Percentiles rank a stretch among this genome's conserved stretches.
Evolutionary conservation across 2,329 filamentous ascomycete species (phyloP).

Genomic region (Fusarium pseudograminearum): DNA sequence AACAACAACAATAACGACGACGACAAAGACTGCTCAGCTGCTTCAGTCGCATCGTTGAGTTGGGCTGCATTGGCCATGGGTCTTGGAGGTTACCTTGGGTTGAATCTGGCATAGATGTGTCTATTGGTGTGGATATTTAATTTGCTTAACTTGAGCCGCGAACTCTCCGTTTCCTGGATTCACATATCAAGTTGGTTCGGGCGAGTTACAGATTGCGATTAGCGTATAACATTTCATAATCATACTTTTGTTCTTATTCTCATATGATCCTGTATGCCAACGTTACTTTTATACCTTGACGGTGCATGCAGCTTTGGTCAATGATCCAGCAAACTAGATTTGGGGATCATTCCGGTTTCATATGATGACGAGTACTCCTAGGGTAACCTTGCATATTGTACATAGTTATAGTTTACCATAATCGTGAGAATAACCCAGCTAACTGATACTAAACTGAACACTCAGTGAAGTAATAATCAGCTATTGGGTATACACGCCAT

Average conservation of each 20-base stretch:
- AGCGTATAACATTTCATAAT: neutral
- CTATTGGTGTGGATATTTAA: neutral
- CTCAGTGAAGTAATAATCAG: neutral
- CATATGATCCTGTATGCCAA: neutral
- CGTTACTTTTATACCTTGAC: accelerated
- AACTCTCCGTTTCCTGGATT: neutral
- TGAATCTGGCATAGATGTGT: constrained; percentile 1
- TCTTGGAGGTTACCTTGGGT: constrained; percentile 10
- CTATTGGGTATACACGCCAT: neutral
- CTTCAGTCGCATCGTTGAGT: neutral
- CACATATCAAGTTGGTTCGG: neutral
- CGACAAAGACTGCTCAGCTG: constrained; percentile 21
- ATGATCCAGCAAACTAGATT: neutral
- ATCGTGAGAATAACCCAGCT: neutral
- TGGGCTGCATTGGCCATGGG: constrained; percentile 20
- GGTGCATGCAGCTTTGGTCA: neutral
- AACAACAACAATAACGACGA: neutral
- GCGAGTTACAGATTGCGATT: neutral
- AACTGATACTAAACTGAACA: neutral
- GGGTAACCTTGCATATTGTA: neutral
- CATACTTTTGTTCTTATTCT: neutral
- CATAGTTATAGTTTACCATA: neutral
- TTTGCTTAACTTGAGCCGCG: neutral
- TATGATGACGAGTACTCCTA: neutral
- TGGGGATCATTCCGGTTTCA: neutral